Evolutionary conservation across 768 basidiomycete genomes (phyloP), one percentile per base, ranked within the genome.

Genomic region (Boletus sp.): DNA sequence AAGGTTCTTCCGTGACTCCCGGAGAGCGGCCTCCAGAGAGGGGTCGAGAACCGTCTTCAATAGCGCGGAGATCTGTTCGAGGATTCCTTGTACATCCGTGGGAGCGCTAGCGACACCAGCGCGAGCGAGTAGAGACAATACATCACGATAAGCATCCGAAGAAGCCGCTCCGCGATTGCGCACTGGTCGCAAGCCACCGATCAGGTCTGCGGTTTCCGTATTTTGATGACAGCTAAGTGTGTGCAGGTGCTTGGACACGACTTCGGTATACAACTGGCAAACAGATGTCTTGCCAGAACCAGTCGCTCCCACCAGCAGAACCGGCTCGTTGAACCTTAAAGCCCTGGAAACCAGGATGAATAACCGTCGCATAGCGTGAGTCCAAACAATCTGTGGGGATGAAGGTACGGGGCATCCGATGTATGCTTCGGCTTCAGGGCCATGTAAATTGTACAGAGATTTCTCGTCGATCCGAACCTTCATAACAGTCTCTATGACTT

Each of bases 281-380:
- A 98, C 89, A 1, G 96, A 97, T 0, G 97, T 99, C 75, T 99
- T 99, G 15, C 97, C 97, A 4, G 90, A 91, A 14, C 97, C 97
- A 0, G 97, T 98, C 72, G 98, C 96, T 0, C 97, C 97, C 11
- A 99, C 96, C 30, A 99, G 81, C 18, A 98, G 78, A 44, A 98
- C 87, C 0, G 97, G 97, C 68, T 99, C 97, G 65, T 97, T 90
- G 74, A 89, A 92, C 46, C 83, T 84, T 49, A 98, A 73, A 4
- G 94, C 94, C n/a, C 90, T 83, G 30, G 87, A 83, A 29, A 95
- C 83, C 29, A 99, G 78, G 41, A 86, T 78, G 72, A 93, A 96
- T 1, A 98, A 77, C 10, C 95, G 83, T 65, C 89, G 90, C 91
- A 97, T 97, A 3, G 94, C 92, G 24, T 77, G 81, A 0, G 97